Evolutionary conservation across 140 eudicot genomes (phyloP), one percentile per base, ranked within the genome.

Genomic region (Ambrosia hybrid): DNA sequence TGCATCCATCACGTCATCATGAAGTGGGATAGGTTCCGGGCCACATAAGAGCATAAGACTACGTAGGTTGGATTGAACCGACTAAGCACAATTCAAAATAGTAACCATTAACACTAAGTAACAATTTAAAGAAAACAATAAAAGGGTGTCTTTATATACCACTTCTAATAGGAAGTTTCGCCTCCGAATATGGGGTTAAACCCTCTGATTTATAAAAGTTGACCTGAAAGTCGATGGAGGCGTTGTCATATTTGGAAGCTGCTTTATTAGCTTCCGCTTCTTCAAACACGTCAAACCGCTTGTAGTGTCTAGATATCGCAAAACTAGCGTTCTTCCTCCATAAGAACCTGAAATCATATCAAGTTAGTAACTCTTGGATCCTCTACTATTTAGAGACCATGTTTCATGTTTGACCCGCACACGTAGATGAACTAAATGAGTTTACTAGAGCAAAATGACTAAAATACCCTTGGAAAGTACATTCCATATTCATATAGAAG

Each of bases 231-330:
- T 88, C 96, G 46, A 91, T 91, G 68, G 96, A 88, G 62, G 85
- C 81, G 45, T 91, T 88, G 62, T 82, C 91, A 79, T 80, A 91
- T 76, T 91, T 91, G 4, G 70, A 86, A 70, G 97, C 96, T 73
- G 78, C 94, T 69, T 91, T 91, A 69, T 91, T 91, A 65, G 97
- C 97, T 70, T 86, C 93, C n/a, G 96, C 97, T 83, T 91, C 97
- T 65, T 74, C 84, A 80, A 91, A 86, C 67, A 82, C 93, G 65
- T 88, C 96, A 73, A 91, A 88, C 8, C 97, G 96, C 76, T 56
- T 88, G 78, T 91, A 91, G 71, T 91, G 97, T 79, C 93, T 84
- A 43, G 96, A 91, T 75, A 91, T 88, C 41, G 96, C 96, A 76
- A 91, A 91, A 73, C 84, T 91, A 9, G 87, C 87, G 80, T 88